Evolutionary conservation across 2,329 filamentous ascomycete genomes (phyloP), one percentile per base, ranked within the genome.

Genomic region (Neofusicoccum ribis): DNA sequence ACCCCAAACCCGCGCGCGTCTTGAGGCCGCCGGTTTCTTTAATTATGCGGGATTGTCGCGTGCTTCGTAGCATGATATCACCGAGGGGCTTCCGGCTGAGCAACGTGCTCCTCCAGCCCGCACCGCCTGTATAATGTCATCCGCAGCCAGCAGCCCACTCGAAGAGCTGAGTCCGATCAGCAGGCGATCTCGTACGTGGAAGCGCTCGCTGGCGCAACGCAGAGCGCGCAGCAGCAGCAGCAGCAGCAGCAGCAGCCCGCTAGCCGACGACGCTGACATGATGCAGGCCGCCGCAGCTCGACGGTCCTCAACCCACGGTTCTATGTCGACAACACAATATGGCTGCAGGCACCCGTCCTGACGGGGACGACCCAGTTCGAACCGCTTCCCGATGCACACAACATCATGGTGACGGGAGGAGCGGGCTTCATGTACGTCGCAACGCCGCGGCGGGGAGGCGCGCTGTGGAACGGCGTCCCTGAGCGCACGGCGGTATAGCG

Each of bases 381-480:
- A 72, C 87, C 90, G 49, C 81, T 89, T 5, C 80, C 84, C 27
- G 87, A 90, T 76, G 87, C 91, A 63, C 89, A 86, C 77, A 93
- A 92, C 73, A 93, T 94, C 71, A 89, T 94, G 84, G 85, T 95
- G 68, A 94, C 91, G 20, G 91, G 91, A 58, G 91, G 91, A 63
- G 91, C 91, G 68, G 91, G 91, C 70, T 95, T 95, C 82, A 93
- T 94, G 90, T 92, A 82, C 77, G 89, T 78, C 59, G 49, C 61
- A 36, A 56, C 61, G n/a, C 37, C 41, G 49, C 46, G 52, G 34
- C 60, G 31, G 34, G 58, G 46, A 49, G 37, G 36, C 46, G 50
- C 37, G 47, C 67, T 67, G 60, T n/a, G 47, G 20, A 46, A 34
- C 58, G 9, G 37, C 15, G 27, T 59, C 56, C 52, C 31, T 43